Base-by-base conservation (phyloP, 306 rosid species). In the Cicer yamashitae region DNA sequence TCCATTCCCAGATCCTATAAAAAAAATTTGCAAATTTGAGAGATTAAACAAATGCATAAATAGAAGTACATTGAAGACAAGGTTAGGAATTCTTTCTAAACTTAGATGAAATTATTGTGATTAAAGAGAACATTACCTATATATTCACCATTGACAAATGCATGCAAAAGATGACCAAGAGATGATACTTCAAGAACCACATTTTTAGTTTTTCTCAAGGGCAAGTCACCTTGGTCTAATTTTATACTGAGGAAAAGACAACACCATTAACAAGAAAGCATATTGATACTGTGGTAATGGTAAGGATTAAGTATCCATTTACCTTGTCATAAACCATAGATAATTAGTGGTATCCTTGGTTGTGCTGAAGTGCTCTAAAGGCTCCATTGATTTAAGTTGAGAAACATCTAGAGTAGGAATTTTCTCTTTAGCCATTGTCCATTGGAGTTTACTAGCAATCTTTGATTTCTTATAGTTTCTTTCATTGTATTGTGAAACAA, bases 71-170 rank as follows among this genome's bases (percentile, higher is more conserved):
- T 22, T 67, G 57, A 67, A 47, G 34, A 18, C 22, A 41, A 45
- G 57, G 41, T 20, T 47, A 9, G 52, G 56, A 43, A 53, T 9
- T 38, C 45, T 61, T 37, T 34, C 40, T 37, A 61, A 61, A 30
- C 46, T 6, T 34, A 39, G 67, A 17, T 8, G 25, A 46, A 38
- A 46, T 7, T 22, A 51, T 12, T 14, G 8, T 69, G 34, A n/a
- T 69, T 30, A 70, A 62, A 53, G 25, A 53, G 64, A 71, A 71
- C 6, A 71, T 71, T 71, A 54, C 76, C 76, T 71, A 71, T 9
- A 34, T 71, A 71, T 71, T 71, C 65, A 40, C 65, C 76, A 54
- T 71, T 71, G 22, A 71, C 76, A 71, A 53, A 71, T 53, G 76
- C 76, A 53, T 71, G 76, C 65, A 71, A 54, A 71, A 71, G 17